Percentiles rank a stretch among this genome's conserved stretches.
These are phyloP conservation scores for Colletotrichum sp. DNA, from an alignment of 2,329 filamentous ascomycete genomes.

Conservation along the genomic window DNA sequence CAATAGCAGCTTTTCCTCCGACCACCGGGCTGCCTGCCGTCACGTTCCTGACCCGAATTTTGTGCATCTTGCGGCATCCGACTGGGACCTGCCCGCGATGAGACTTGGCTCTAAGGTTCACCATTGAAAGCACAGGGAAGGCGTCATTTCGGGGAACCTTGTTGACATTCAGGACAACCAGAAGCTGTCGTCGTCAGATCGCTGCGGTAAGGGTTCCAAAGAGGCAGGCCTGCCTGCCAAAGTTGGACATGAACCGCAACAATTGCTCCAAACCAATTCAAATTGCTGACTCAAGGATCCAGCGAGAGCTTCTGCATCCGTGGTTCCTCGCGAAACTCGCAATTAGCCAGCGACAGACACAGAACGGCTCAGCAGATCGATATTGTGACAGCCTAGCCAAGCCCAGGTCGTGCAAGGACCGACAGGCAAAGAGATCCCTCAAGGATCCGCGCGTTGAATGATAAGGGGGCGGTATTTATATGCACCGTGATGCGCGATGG, in stretches of 20 bases:
- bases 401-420: background rate
- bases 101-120: background rate
- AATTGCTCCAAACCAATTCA: background rate
- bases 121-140: slow-evolving; percentile 5
- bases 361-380: background rate
- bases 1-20: background rate
- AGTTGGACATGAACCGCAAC: background rate
- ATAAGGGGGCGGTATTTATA: background rate
- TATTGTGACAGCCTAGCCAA: background rate
- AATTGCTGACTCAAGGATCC: background rate
- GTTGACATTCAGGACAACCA: background rate
- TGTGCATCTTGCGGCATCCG: background rate
- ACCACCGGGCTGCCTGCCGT: slow-evolving; percentile 1
- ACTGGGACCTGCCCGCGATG: background rate
- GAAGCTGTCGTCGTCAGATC: background rate
- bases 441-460: background rate
- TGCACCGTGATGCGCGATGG: slow-evolving; percentile 3
- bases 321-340: background rate
- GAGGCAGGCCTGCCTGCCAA: background rate
- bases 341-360: background rate
- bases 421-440: background rate
- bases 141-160: slow-evolving; percentile 3
- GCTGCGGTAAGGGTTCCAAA: background rate
- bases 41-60: slow-evolving; percentile 8
- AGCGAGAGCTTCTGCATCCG: background rate